Base-by-base conservation (phyloP, 306 rosid species). In the Quercus engelmannii region DNA sequence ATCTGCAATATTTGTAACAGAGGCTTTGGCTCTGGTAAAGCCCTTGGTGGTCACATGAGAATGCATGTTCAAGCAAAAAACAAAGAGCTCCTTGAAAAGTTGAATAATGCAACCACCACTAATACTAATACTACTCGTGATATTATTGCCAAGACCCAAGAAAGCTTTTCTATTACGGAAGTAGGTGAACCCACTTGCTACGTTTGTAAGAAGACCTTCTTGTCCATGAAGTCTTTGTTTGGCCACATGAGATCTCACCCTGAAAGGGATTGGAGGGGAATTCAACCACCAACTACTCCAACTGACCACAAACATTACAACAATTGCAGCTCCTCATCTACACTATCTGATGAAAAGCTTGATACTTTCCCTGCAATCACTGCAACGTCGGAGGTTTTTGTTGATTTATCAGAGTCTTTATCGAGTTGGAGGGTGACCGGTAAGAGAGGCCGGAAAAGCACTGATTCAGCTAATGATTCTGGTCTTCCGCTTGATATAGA, bases 41-140 rank as follows among this genome's bases (percentile, higher is more conserved):
- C 92, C 10, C 81, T 87, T 1, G 92, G 86, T 25, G 92, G 92
- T 41, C 92, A 89, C 80, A 83, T 61, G 85, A 85, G 88, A 78
- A 82, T 87, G 76, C 92, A 89, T 74, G 30, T 52, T 20, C 23
- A 52, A 1, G 55, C 68, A 20, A 59, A 15, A 67, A 18, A 67
- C 21, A 67, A 67, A 23, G 51, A 67, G 15, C 72, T 67, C 52
- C 72, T 67, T n/a, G 19, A 64, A 17, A 49, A 18, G 41, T 17
- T 55, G 41, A 19, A 38, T 19, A 46, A 63, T 21, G 21, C 5
- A 20, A 10, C 15, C 30, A 11, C 59, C 20, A 6, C 17, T 28
- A 41, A 4, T 5, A 14, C 14, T 8, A n/a, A 49, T 31, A 10
- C 3, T 67, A 2, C n/a, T 3, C 3, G 14, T 3, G 10, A 4